These are phyloP conservation scores for Gloeostereum incarnatum DNA, from an alignment of 768 basidiomycete genomes.

Conservation along the genomic window DNA sequence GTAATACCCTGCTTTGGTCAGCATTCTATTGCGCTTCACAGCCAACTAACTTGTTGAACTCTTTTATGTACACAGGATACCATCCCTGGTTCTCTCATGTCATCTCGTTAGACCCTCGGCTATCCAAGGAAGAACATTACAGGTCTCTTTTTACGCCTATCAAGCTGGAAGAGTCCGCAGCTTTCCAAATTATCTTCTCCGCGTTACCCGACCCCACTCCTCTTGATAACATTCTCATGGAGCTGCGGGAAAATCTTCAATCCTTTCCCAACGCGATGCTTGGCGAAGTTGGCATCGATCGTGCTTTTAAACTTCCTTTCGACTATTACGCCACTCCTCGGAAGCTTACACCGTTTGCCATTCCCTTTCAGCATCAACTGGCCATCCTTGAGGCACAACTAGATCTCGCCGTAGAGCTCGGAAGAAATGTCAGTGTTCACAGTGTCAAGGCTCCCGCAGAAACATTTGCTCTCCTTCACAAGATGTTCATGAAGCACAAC, in stretches of 20 bases:
- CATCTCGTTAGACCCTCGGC: constrained; percentile 39
- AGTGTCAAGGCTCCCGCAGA: constrained; percentile 71
- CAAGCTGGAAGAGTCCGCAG: constrained; percentile 20
- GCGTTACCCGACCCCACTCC: constrained; percentile 65
- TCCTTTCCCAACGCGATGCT: constrained; percentile 68
- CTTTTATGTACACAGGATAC: constrained; percentile 44
- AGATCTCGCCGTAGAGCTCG: constrained; percentile 71
- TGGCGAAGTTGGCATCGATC: constrained; percentile 91
- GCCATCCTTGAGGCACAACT: constrained; percentile 77
- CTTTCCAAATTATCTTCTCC: constrained; percentile 49
- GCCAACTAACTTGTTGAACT: neutral
- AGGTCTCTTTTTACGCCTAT: constrained; percentile 42
- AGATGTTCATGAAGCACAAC: constrained; percentile 50
- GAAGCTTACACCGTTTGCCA: constrained; percentile 65
- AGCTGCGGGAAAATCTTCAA: constrained; percentile 52
- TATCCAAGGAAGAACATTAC: constrained; percentile 71
- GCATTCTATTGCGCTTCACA: constrained; percentile 15
- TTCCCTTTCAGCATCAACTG: constrained; percentile 76
- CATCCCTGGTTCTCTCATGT: constrained; percentile 92
- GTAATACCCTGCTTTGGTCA: constrained; percentile 87
- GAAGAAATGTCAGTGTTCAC: constrained; percentile 78
- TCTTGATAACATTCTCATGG: constrained; percentile 46
- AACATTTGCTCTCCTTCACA: constrained; percentile 56
- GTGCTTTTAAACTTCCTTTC: constrained; percentile 64
- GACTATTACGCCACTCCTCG: constrained; percentile 39